Conservation (phyloP, 331 rosid species). For the Telfairia occidentalis region DNA sequence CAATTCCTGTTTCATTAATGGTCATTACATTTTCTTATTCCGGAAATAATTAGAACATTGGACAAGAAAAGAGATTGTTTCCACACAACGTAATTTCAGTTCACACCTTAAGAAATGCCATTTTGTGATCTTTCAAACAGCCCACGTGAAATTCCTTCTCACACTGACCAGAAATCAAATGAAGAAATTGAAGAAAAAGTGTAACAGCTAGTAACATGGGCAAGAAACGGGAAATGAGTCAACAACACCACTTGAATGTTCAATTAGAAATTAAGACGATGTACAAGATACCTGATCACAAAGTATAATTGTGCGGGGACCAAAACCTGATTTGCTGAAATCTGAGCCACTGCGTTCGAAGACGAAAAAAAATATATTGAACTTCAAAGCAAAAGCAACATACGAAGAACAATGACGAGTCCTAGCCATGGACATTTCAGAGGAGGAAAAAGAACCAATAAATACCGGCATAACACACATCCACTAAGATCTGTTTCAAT, state of each 20-base stretch:
- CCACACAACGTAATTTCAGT: conserved; percentile 12
- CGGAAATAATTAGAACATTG: not conserved
- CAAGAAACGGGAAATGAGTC: conserved; percentile 9
- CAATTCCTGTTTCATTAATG: conserved; percentile 43
- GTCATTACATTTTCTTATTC: not conserved
- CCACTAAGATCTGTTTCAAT: conserved; percentile 74
- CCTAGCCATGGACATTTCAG: not conserved
- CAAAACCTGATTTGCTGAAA: conserved; percentile 95
- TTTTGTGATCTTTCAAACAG: conserved; percentile 87
- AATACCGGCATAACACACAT: conserved; percentile 87
- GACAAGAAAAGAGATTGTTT: not conserved
- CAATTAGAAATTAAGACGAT: not conserved
- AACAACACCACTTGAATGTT: not conserved
- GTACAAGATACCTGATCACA: conserved; percentile 66
- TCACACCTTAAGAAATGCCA: conserved; percentile 78
- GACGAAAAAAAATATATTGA: not conserved
- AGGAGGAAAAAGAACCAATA: not conserved
- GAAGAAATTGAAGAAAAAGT: conserved; percentile 9
- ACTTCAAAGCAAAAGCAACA: conserved; percentile 5
- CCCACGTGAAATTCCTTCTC: conserved; percentile 96
- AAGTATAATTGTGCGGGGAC: conserved; percentile 85
- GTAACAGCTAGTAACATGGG: conserved; percentile 2
- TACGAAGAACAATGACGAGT: not conserved
- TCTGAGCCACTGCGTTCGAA: conserved; percentile 49
- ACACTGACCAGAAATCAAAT: conserved; percentile 41